Evolutionary conservation across 768 basidiomycete genomes (phyloP), one percentile per base, ranked within the genome.

Genomic region (Auricularia cornea): DNA sequence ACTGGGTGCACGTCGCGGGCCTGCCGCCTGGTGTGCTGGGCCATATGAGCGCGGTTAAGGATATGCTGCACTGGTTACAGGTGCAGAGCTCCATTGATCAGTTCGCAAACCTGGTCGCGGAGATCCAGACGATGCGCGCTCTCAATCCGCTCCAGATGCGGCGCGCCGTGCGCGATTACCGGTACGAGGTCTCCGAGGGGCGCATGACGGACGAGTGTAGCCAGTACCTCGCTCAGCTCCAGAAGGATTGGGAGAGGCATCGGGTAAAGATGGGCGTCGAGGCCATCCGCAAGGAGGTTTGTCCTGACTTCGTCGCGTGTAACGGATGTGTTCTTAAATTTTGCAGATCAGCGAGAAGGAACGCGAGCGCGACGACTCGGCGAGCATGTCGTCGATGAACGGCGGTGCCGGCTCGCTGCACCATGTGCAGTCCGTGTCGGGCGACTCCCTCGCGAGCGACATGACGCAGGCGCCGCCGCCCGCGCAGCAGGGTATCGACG

Each of bases 81-180:
- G 92, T 90, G 70, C 40, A 90, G 52, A 97, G 94, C 12, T 92
- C 90, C 23, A 89, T 98, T 63, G 79, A 79, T 3, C 92, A 96
- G 62, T 97, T 98, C 73, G 81, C 92, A 38, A 85, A 89, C 65
- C 81, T 99, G 35, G 87, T 98, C 61, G 88, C 88, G 5, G 96
- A 90, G 6, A 90, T 98, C 60, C 94, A 97, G 72, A 85, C 82
- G 3, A 84, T 98, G 82, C 88, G 84, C 67, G 76, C 83, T 62
- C 81, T 99, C 61, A 99, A 98, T 72, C 97, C 97, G 44, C 76
- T 98, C 1, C 97, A 98, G 82, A 95, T 99, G 89, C 87, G 94
- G 60, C 84, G 93, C 23, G 95, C 95, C 41, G 89, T 96, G 31
- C 85, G 89, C 56, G 96, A 98, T 71, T 93, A 93, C 75, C 67